Evolutionary conservation across 228 moss, liverwort and hornwort genomes (phyloP).

Genomic region (Sphagnum magellanicum): DNA sequence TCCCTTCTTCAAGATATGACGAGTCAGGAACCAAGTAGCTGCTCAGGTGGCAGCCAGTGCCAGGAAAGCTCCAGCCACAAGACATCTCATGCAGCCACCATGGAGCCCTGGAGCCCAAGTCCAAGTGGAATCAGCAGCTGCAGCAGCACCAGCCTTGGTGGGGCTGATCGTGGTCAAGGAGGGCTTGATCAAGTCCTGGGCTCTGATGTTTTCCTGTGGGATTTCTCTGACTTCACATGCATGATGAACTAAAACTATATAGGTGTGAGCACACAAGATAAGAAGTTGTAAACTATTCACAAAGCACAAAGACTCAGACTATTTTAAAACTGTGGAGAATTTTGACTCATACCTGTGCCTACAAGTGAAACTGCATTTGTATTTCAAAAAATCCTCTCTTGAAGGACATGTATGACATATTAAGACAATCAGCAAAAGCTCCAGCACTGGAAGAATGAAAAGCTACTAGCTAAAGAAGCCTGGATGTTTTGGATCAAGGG

Average conservation of each 20-base stretch:
- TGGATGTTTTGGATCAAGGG: no score
- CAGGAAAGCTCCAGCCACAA: slow-evolving; percentile 46
- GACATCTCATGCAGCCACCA: slow-evolving; percentile 40
- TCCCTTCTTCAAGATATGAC: slow-evolving; percentile 22
- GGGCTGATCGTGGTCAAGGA: slow-evolving; percentile 35
- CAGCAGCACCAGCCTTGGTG: slow-evolving; percentile 62
- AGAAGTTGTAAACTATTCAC: no score
- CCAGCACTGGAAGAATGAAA: no score
- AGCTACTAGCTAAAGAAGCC: no score
- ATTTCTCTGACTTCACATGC: slow-evolving; percentile 61
- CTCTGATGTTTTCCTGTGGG: slow-evolving; percentile 68
- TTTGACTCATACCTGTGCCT: no score
- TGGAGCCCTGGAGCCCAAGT: slow-evolving; percentile 68
- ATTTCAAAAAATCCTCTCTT: no score
- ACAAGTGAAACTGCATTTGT: no score
- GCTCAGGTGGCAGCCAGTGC: slow-evolving; percentile 34
- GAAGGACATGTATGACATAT: no score
- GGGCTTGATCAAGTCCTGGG: slow-evolving; percentile 63
- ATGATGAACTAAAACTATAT: slow-evolving; percentile 32
- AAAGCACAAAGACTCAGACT: no score
- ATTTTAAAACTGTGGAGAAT: no score
- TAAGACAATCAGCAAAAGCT: no score
- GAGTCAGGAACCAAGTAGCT: slow-evolving; percentile 27
- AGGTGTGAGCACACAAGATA: no score
- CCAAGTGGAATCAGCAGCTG: slow-evolving; percentile 30